A percentile compares a stretch with the other conserved stretches of the same genome.
Evolutionary conservation across 2,329 filamentous ascomycete species (phyloP).

Genomic region (Colletotrichum chlorophyti): DNA sequence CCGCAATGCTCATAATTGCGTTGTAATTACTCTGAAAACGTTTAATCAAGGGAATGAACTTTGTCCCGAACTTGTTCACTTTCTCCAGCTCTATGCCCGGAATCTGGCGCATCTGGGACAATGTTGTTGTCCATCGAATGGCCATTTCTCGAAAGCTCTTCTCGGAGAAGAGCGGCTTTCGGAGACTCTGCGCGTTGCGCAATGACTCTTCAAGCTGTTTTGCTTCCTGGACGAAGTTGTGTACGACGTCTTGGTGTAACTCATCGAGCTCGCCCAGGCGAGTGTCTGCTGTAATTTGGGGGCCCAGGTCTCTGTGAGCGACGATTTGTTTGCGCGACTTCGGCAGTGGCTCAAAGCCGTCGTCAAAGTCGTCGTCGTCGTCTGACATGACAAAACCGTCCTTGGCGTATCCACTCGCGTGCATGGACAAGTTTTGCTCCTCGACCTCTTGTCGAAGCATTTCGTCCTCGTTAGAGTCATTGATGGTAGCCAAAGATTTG

Average conservation of each 20-base stretch:
- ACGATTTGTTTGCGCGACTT: conserved; percentile 34
- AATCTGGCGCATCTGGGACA: conserved; percentile 69
- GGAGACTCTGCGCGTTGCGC: conserved; percentile 63
- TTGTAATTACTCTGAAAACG: conserved; percentile 53
- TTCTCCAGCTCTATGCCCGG: conserved; percentile 67
- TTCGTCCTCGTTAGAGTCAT: conserved; percentile 29
- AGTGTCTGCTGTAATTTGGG: conserved; percentile 64
- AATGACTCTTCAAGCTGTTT: conserved; percentile 66
- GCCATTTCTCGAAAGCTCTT: conserved; percentile 76
- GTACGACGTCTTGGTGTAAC: conserved; percentile 68
- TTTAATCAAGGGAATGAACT: conserved; percentile 66
- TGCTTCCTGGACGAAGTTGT: conserved; percentile 69
- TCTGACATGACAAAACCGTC: conserved; percentile 57
- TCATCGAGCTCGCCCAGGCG: conserved; percentile 61
- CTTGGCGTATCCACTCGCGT: conserved; percentile 52
- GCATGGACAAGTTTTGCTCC: conserved; percentile 45
- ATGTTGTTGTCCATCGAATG: conserved; percentile 68
- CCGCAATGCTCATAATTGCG: conserved; percentile 53
- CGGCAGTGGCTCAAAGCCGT: conserved; percentile 54
- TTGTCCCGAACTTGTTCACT: conserved; percentile 65
- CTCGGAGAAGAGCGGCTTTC: conserved; percentile 71
- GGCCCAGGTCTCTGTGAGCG: conserved; percentile 48
- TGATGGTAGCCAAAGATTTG: conserved; percentile 32
- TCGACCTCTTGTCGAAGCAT: conserved; percentile 37
- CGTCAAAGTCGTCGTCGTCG: conserved; percentile 46